These are phyloP conservation scores for Russula griseocarnosa DNA, from an alignment of 768 basidiomycete species.

Conservation along the genomic window DNA sequence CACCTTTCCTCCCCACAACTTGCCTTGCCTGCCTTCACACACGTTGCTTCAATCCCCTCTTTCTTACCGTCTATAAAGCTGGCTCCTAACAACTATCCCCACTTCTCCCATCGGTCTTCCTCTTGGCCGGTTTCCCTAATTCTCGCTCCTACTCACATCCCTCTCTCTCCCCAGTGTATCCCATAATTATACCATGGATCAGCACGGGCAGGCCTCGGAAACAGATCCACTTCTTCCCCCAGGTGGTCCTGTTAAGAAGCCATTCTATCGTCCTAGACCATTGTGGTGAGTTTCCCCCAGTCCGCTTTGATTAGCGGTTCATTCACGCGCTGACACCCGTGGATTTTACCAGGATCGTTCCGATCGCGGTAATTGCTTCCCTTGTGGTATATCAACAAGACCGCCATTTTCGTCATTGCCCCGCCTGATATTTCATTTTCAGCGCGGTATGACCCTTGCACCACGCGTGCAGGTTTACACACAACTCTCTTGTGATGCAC, in stretches of 20 bases:
- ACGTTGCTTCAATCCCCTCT: conserved; percentile 12
- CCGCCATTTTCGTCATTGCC: background rate
- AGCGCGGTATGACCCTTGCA: conserved; percentile 79
- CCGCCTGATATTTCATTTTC: conserved; percentile 17
- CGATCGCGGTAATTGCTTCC: conserved; percentile 60
- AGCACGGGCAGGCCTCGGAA: conserved; percentile 12
- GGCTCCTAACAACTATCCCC: background rate
- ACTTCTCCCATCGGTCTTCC: background rate
- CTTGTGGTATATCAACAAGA: conserved; percentile 52
- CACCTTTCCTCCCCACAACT: background rate
- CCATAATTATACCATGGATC: conserved; percentile 15
- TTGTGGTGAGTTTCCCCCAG: conserved; percentile 38
- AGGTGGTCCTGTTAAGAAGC: conserved; percentile 37
- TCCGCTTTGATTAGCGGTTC: background rate
- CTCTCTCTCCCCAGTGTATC: background rate
- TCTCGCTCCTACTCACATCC: background rate
- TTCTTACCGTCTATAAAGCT: conserved; percentile 11
- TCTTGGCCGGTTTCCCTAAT: background rate
- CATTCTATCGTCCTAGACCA: conserved; percentile 49
- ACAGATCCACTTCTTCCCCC: conserved; percentile 23
- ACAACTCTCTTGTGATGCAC: conserved; percentile 62
- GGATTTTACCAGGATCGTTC: conserved; percentile 53
- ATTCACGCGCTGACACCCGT: background rate
- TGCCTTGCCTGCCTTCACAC: conserved; percentile 20
- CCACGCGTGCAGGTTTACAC: conserved; percentile 79